These are phyloP conservation scores for Macrolepiota dolichaula DNA, from an alignment of 768 basidiomycete species.

Conservation along the genomic window DNA sequence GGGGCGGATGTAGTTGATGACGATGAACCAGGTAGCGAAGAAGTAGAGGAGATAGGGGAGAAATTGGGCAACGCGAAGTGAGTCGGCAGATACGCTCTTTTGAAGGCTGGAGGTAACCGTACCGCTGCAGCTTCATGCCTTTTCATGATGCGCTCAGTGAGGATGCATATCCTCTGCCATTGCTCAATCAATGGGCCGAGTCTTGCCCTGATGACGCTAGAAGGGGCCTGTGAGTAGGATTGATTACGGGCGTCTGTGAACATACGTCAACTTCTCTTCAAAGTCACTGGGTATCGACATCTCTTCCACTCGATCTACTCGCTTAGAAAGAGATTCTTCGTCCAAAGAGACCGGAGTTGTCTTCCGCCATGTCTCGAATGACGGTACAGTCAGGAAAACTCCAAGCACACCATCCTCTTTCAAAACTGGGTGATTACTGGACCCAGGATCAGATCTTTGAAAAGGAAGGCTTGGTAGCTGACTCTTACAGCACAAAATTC, in stretches of 20 bases:
- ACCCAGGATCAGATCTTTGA: neutral
- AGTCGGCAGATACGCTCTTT: conserved; percentile 64
- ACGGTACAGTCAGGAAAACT: conserved; percentile 78
- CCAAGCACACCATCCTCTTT: conserved; percentile 82
- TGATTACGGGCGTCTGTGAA: conserved; percentile 6
- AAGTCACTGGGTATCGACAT: conserved; percentile 92
- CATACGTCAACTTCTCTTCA: conserved; percentile 83
- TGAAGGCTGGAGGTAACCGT: conserved; percentile 64
- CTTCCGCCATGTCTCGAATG: conserved; percentile 88
- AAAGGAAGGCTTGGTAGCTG: neutral
- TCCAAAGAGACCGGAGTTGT: conserved; percentile 72
- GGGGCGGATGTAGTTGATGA: conserved; percentile 28
- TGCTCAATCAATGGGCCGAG: conserved; percentile 79
- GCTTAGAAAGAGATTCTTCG: conserved; percentile 82
- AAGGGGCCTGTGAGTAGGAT: conserved; percentile 11
- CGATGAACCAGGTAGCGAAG: conserved; percentile 31
- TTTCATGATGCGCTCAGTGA: conserved; percentile 85
- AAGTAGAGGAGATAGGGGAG: conserved; percentile 33
- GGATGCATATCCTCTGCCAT: conserved; percentile 87
- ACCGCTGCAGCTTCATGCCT: conserved; percentile 91
- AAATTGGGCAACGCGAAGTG: conserved; percentile 60
- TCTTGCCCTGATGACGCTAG: conserved; percentile 71
- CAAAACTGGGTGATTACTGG: conserved; percentile 85
- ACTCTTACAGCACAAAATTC: conserved; percentile 68
- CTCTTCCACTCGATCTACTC: conserved; percentile 79